Base-by-base conservation (phyloP, 139 green algal genomes). In the Chlamydomonas schloesseri region DNA sequence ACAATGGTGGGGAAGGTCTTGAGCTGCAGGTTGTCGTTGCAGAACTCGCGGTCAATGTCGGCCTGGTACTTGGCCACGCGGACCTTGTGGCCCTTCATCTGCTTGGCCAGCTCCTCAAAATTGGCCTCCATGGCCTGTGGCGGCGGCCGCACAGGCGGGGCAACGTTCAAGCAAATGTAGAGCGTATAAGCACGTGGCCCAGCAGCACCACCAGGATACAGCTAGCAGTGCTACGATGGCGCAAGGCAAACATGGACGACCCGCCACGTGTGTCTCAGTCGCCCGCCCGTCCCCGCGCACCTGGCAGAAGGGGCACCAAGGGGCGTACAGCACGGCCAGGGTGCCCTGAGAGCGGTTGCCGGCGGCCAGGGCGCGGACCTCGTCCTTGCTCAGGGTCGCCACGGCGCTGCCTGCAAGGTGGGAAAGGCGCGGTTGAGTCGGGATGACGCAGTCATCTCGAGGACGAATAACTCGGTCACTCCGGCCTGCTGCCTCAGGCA, bases 221-320 rank as follows among this genome's bases (percentile, higher is more conserved):
- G n/a, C n/a, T n/a, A n/a, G n/a, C n/a, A n/a, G n/a, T n/a, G n/a
- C n/a, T n/a, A n/a, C n/a, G n/a, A n/a, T n/a, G n/a, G n/a, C n/a
- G n/a, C n/a, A n/a, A n/a, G n/a, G n/a, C n/a, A n/a, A n/a, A n/a
- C n/a, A n/a, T n/a, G n/a, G n/a, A n/a, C n/a, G n/a, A n/a, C n/a
- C n/a, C n/a, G n/a, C n/a, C n/a, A n/a, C n/a, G n/a, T n/a, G n/a
- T n/a, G n/a, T n/a, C n/a, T n/a, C n/a, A n/a, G n/a, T n/a, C n/a
- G n/a, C n/a, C n/a, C n/a, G n/a, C n/a, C n/a, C n/a, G n/a, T n/a
- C n/a, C n/a, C n/a, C n/a, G n/a, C 83, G 23, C 58, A 95, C 95
- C 93, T 98, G 94, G 91, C 94, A 98, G 92, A 96, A 98, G 67
- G 89, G 97, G 94, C 98, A 99, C 98, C 98, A 99, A 47, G 97